phyloP scores from a whole-genome alignment of 768 basidiomycete genomes.

The Xanthoconium purpureum region DNA sequence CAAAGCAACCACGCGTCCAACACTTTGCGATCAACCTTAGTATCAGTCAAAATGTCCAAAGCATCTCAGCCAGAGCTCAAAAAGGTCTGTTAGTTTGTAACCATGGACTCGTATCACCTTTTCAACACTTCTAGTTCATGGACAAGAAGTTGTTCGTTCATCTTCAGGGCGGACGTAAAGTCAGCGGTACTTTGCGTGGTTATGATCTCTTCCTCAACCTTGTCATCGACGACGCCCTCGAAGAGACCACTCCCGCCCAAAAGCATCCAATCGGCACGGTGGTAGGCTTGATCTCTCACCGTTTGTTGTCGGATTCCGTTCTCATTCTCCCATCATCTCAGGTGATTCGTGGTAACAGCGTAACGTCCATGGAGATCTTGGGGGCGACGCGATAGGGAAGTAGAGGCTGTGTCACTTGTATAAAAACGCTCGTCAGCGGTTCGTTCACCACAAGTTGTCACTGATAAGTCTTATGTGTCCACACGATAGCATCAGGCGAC shows the following conservation, averaged over 20 bases:
- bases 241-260: constrained; percentile 87
- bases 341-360: constrained; percentile 97
- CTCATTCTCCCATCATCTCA: constrained; percentile 31
- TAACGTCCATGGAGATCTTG: constrained; percentile 90
- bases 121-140: constrained; percentile 71
- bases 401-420: neutral
- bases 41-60: constrained; percentile 67
- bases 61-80: constrained; percentile 97
- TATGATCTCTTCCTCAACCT: constrained; percentile 99
- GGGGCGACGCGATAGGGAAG: constrained; percentile 50
- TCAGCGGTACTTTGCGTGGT: constrained; percentile 91
- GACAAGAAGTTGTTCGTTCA: constrained; percentile 96
- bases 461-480: neutral
- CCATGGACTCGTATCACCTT: neutral
- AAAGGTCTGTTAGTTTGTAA: constrained; percentile 60
- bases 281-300: constrained; percentile 46
- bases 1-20: constrained; percentile 25
- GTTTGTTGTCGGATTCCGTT: neutral
- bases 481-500: constrained; percentile 8
- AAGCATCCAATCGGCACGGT: constrained; percentile 91
- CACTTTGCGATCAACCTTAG: neutral
- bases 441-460: constrained; percentile 1
- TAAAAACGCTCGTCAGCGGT: constrained; percentile 8
- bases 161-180: constrained; percentile 91
- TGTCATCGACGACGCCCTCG: constrained; percentile 92